phyloP scores from a whole-genome alignment of 202 grass and related monocot species.

The Carex sylvatica region DNA sequence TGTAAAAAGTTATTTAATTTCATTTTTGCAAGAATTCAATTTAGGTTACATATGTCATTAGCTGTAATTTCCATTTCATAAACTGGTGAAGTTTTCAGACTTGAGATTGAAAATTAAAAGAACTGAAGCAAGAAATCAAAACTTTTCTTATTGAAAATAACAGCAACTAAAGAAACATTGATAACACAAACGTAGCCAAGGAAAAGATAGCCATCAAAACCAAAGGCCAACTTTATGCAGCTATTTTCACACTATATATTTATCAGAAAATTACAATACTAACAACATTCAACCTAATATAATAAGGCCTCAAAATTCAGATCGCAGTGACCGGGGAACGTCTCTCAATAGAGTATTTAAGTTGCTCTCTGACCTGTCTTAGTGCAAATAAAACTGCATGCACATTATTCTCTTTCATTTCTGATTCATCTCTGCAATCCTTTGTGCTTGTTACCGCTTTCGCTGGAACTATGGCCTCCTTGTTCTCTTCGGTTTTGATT shows the following conservation, averaged over 20 bases:
- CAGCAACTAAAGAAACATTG: neutral
- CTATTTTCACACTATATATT: constrained; percentile 31
- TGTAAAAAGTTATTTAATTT: neutral
- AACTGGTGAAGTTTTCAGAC: neutral
- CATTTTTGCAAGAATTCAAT: neutral
- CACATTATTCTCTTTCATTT: constrained; percentile 43
- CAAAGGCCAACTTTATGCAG: constrained; percentile 1
- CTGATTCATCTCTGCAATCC: neutral
- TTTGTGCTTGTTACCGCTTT: constrained; percentile 11
- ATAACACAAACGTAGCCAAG: constrained; percentile 10
- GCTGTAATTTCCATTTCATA: neutral
- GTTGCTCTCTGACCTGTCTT: constrained; percentile 74
- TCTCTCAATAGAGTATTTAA: constrained; percentile 55
- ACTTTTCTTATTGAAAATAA: constrained; percentile 6
- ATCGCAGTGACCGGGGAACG: constrained; percentile 47
- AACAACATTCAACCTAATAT: constrained; percentile 5
- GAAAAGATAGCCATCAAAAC: constrained; percentile 14
- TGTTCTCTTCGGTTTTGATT: constrained; percentile 3
- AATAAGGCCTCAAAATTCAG: neutral
- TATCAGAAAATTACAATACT: constrained; percentile 18
- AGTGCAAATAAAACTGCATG: constrained; percentile 79
- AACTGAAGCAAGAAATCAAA: constrained; percentile 4
- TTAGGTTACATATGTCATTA: neutral
- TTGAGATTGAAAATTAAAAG: neutral
- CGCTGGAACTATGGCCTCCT: constrained; percentile 51